phyloP scores from a whole-genome alignment of 768 basidiomycete species.

The Lyophyllum atratum region DNA sequence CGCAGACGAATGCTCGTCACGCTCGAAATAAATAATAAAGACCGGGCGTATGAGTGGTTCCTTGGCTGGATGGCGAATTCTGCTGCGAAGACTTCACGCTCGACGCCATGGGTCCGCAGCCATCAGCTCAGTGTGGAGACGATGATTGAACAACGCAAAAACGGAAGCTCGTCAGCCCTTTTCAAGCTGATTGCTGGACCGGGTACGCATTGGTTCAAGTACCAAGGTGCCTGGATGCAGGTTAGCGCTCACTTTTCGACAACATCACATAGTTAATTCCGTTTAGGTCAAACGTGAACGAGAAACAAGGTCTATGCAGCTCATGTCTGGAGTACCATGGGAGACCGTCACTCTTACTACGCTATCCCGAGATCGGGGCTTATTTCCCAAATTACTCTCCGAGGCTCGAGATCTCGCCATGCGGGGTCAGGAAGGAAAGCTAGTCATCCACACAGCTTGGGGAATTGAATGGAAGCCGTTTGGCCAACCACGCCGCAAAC shows the following conservation, averaged over 20 bases:
- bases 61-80: slow-evolving; percentile 86
- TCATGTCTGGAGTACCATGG: slow-evolving; percentile 93
- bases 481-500: slow-evolving; percentile 85
- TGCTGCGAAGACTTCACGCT: slow-evolving; percentile 24
- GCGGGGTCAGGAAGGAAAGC: slow-evolving; percentile 86
- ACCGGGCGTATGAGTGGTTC: slow-evolving; percentile 95
- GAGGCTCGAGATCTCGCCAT: slow-evolving; percentile 93
- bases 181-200: slow-evolving; percentile 97
- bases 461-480: slow-evolving; percentile 96
- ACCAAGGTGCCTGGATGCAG: slow-evolving; percentile 94
- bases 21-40: slow-evolving; percentile 95
- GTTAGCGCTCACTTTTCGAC: slow-evolving; percentile 36
- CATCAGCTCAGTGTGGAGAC: slow-evolving; percentile 97
- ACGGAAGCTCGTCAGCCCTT: slow-evolving; percentile 85
- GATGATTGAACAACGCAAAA: slow-evolving; percentile 81
- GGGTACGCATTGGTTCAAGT: slow-evolving; percentile 91
- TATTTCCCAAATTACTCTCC: slow-evolving; percentile 79
- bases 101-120: slow-evolving; percentile 62
- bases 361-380: slow-evolving; percentile 78
- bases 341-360: slow-evolving; percentile 96
- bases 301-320: slow-evolving; percentile 88
- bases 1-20: slow-evolving; percentile 91
- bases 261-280: slow-evolving; percentile 8
- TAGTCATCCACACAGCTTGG: slow-evolving; percentile 96
- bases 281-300: slow-evolving; percentile 89